A percentile compares a stretch with the other conserved stretches of the same genome.
phyloP scores from a whole-genome alignment of 1,139 yeast genomes.

The Geotrichum candidum region DNA sequence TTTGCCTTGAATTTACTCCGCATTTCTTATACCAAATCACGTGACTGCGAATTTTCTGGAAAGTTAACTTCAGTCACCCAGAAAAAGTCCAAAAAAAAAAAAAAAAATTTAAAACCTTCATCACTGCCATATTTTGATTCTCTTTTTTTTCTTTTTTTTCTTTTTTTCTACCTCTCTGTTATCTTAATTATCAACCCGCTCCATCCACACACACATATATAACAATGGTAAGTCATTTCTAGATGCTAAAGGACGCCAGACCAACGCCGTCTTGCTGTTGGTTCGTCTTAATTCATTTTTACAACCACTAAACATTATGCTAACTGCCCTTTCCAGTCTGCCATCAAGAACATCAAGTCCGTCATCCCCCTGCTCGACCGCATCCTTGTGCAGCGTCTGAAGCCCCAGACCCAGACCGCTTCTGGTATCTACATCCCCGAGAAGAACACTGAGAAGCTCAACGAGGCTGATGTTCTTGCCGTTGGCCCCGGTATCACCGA shows the following conservation, averaged over 20 bases:
- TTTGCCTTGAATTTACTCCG: not conserved
- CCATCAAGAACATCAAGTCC: constrained; percentile 78
- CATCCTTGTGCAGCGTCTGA: constrained; percentile 87
- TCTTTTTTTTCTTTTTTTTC: not conserved
- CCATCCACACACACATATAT: not conserved
- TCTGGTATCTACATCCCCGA: constrained; percentile 95
- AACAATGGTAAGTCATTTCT: not conserved
- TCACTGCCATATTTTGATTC: not conserved
- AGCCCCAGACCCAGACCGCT: constrained; percentile 88
- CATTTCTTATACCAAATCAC: not conserved
- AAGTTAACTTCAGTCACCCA: not conserved
- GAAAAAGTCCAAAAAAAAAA: not conserved
- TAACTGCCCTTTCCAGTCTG: constrained; percentile 28
- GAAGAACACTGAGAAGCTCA: constrained; percentile 89
- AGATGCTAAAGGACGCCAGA: not conserved
- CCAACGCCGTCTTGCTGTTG: not conserved
- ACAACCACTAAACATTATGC: not conserved
- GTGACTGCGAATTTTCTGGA: not conserved
- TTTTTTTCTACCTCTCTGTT: not conserved
- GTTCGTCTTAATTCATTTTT: not conserved
- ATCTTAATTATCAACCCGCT: not conserved
- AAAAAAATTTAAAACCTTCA: not conserved
- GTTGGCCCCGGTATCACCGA: constrained; percentile 54
- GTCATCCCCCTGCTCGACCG: constrained; percentile 92
- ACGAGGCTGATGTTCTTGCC: constrained; percentile 45